These are phyloP conservation scores for Moricandia arvensis DNA, from an alignment of 345 rosid species.

Conservation along the genomic window DNA sequence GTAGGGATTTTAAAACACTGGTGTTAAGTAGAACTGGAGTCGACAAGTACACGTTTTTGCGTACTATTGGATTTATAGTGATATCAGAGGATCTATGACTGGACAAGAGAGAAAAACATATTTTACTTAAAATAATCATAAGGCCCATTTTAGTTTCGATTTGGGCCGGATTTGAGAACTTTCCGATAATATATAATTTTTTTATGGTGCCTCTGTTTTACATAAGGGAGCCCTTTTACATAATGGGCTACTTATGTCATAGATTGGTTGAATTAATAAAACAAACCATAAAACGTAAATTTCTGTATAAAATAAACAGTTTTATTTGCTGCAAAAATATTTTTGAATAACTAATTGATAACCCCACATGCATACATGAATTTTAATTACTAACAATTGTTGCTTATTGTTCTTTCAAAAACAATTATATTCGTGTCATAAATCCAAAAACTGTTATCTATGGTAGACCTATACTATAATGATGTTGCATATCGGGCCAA, in stretches of 20 bases:
- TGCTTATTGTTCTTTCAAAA: too few species aligned
- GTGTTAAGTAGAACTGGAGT: neutral
- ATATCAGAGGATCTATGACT: neutral
- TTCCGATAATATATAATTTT: neutral
- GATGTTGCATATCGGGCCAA: too few species aligned
- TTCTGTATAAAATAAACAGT: neutral
- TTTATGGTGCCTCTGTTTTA: neutral
- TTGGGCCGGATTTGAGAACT: neutral
- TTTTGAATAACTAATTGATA: too few species aligned
- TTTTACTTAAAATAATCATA: neutral
- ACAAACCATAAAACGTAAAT: neutral
- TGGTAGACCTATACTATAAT: too few species aligned
- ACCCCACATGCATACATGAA: too few species aligned
- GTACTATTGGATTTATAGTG: too few species aligned
- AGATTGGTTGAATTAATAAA: neutral
- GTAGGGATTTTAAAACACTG: too few species aligned
- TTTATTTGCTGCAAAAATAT: neutral
- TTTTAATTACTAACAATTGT: too few species aligned
- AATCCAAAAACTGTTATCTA: too few species aligned
- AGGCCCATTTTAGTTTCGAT: neutral
- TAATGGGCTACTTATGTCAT: neutral
- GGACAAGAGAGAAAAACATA: neutral
- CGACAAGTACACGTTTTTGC: slow-evolving; percentile 27
- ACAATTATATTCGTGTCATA: too few species aligned
- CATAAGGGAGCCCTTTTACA: slow-evolving; percentile 11